phyloP scores from a whole-genome alignment of 768 basidiomycete species.

The Podaxis sp. region DNA sequence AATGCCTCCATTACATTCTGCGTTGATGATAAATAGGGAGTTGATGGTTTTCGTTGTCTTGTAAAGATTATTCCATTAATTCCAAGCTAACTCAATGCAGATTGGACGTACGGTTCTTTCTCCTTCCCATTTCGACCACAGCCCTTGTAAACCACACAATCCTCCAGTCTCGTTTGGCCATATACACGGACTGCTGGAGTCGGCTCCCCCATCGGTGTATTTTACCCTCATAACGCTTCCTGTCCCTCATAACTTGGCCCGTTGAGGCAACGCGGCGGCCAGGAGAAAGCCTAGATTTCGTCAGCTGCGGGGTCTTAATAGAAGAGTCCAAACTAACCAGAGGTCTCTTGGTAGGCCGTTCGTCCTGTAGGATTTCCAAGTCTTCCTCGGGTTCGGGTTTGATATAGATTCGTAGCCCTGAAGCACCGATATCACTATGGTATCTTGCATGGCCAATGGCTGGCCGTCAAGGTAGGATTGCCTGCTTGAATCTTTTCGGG shows the following conservation, averaged over 20 bases:
- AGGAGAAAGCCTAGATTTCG: not conserved
- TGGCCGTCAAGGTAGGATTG: not conserved
- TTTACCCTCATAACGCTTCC: constrained; percentile 3
- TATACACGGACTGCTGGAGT: not conserved
- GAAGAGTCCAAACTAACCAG: not conserved
- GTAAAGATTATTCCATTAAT: not conserved
- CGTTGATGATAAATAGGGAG: constrained; percentile 64
- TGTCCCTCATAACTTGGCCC: not conserved
- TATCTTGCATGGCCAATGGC: not conserved
- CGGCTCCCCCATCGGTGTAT: constrained; percentile 6
- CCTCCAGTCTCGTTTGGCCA: constrained; percentile 3
- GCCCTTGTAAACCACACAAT: constrained; percentile 15
- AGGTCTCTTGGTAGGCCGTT: constrained; percentile 6
- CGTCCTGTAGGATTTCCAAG: not conserved
- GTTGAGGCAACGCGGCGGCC: constrained; percentile 6
- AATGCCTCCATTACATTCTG: constrained; percentile 61
- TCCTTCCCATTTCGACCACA: constrained; percentile 16
- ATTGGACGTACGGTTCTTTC: constrained; percentile 26
- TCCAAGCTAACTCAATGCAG: not conserved
- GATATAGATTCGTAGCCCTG: not conserved
- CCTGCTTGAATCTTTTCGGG: not conserved
- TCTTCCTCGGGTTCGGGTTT: constrained; percentile 10
- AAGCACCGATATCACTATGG: not conserved
- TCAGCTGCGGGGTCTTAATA: not conserved
- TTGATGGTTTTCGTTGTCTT: constrained; percentile 56